Evolutionary conservation across 78 protist genomes (phyloP), one percentile per base, ranked within the genome.

Genomic region (Mantamonas sphyraenae): DNA sequence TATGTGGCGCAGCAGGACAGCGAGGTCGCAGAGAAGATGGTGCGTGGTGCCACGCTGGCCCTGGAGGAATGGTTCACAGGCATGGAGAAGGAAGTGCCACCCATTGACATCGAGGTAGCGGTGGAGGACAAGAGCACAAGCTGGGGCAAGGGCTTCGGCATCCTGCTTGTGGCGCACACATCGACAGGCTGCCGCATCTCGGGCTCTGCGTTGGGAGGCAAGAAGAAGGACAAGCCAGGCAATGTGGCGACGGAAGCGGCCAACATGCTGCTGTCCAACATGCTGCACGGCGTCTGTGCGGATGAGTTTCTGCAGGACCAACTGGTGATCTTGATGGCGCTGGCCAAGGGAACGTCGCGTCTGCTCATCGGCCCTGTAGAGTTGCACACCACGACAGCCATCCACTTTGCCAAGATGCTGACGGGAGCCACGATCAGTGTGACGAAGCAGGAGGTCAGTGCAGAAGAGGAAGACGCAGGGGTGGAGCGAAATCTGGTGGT

Each of bases 281-380:
- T 84, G 17, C 38, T 24, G n/a, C 65, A 78, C 42, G 89, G 87
- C 28, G 92, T 74, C 57, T 83, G 90, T 38, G 73, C 83, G 28
- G 92, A 87, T 57, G 89, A 85, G 71, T 78, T 78, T 56, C 57
- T 77, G 16, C 90, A 85, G 70, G 92, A 87, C 62, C 92, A 87
- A 69, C 73, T 86, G 39, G 76, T 87, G 37, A 74, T 87, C 37
- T 83, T 83, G 55, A 81, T 87, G 86, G 92, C 90, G 1, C 71
- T 87, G 22, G 92, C 92, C 35, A 73, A 74, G 39, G 91, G 91
- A n/a, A 38, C 37, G 28, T 82, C 88, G 35, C 26, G 42, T 38
- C 73, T 84, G 47, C 62, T 51, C 39, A 79, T 82, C 20, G 84
- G 88, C 40, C 85, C 79, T 17, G 20, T 86, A 1, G 60, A 80